phyloP scores from a whole-genome alignment of 257 asterid species.

The Ehretia macrophylla region DNA sequence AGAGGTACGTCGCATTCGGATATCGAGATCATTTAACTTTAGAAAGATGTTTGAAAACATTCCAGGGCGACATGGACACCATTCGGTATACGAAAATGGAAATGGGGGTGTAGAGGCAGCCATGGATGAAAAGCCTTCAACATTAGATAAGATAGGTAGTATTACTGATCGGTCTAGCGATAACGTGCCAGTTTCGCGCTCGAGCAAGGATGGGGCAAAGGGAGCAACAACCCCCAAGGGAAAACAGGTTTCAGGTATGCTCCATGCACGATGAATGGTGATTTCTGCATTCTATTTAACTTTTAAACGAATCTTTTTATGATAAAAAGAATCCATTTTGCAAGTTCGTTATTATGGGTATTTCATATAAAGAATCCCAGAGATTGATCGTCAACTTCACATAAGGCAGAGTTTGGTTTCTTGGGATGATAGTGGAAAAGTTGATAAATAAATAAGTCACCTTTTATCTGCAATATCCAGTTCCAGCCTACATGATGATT shows the following conservation, averaged over 20 bases:
- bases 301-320: no score
- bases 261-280: no score
- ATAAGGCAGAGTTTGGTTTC: no score
- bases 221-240: constrained; percentile 20
- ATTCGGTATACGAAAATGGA: constrained; percentile 30
- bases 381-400: no score
- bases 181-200: constrained; percentile 24
- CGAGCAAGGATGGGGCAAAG: constrained; percentile 17
- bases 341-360: no score
- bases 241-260: constrained; percentile 34
- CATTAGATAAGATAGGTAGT: constrained; percentile 15
- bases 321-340: no score
- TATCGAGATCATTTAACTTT: constrained; percentile 46
- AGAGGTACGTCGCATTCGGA: constrained; percentile 33
- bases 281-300: no score
- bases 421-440: no score
- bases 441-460: no score
- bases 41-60: constrained; percentile 42
- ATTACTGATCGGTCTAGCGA: constrained; percentile 21
- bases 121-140: constrained; percentile 22
- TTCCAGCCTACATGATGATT: no score
- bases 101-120: constrained; percentile 25
- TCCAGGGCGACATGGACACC: constrained; percentile 30
- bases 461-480: no score
- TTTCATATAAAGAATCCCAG: no score